phyloP scores from a whole-genome alignment of 1,284 basidiomycete species.

The Cutaneotrichosporon mucoides region DNA sequence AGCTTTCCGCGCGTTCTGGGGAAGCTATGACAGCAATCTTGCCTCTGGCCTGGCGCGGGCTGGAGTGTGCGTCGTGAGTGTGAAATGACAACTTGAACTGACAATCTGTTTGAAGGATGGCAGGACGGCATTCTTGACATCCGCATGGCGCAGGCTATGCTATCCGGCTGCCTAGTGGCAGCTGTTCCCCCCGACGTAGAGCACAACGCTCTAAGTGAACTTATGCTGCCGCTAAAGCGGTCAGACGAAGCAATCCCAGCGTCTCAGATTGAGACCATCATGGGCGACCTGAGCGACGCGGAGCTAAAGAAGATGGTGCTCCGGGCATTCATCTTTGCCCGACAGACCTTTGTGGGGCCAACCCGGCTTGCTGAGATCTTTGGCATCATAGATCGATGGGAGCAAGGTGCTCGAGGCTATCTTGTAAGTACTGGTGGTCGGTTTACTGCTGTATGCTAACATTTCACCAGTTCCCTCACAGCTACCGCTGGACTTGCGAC shows the following conservation, averaged over 20 bases:
- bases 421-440: slow-evolving; percentile 2
- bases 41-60: slow-evolving; percentile 23
- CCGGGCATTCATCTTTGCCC: slow-evolving; percentile 5
- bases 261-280: neutral
- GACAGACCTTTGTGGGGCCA: neutral
- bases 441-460: neutral
- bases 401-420: slow-evolving; percentile 4
- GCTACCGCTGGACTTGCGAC: slow-evolving; percentile 3
- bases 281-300: neutral
- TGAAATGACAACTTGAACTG: neutral
- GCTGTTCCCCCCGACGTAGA: slow-evolving; percentile 27
- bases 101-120: slow-evolving; percentile 34
- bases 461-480: slow-evolving; percentile 4
- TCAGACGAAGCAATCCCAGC: neutral
- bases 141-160: slow-evolving; percentile 35
- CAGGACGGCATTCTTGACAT: slow-evolving; percentile 25
- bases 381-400: neutral
- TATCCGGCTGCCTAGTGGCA: slow-evolving; percentile 40
- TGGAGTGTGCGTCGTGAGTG: slow-evolving; percentile 36
- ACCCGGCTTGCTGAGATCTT: neutral
- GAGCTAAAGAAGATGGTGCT: neutral
- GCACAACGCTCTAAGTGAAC: slow-evolving; percentile 19
- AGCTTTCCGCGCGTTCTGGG: slow-evolving; percentile 20
- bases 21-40: slow-evolving; percentile 19
- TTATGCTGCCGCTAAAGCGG: slow-evolving; percentile 1